A percentile compares a stretch with the other conserved stretches of the same genome.
phyloP scores from a whole-genome alignment of 2,329 filamentous ascomycete species.

The Verruconis gallopava region DNA sequence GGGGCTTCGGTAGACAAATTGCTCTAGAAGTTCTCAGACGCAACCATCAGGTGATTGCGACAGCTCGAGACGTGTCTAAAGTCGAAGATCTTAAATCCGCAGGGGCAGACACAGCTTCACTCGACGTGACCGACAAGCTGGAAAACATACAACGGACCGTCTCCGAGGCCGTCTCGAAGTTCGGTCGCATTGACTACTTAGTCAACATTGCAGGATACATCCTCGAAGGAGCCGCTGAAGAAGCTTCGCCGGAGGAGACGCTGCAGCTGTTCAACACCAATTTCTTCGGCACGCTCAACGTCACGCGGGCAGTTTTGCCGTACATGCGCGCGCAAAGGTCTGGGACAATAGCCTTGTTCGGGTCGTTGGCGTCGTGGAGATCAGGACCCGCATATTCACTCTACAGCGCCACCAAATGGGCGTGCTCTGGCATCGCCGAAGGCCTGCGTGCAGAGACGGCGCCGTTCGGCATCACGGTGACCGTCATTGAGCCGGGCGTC shows the following conservation, averaged over 20 bases:
- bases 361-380: conserved; percentile 31
- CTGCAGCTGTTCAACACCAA: conserved; percentile 38
- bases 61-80: conserved; percentile 28
- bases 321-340: conserved; percentile 29
- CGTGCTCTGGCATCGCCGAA: conserved; percentile 31
- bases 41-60: conserved; percentile 37
- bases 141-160: conserved; percentile 23
- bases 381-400: conserved; percentile 28
- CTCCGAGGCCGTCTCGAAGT: conserved; percentile 25
- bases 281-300: conserved; percentile 39
- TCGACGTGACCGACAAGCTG: conserved; percentile 30
- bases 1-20: conserved; percentile 34
- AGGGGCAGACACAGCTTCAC: conserved; percentile 23
- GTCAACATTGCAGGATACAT: conserved; percentile 37
- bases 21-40: conserved; percentile 29
- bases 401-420: conserved; percentile 36
- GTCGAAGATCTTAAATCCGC: conserved; percentile 22
- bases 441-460: conserved; percentile 30
- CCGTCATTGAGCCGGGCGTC: conserved; percentile 37
- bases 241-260: conserved; percentile 28
- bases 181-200: conserved; percentile 32
- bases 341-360: conserved; percentile 36
- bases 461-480: conserved; percentile 31
- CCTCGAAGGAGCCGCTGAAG: conserved; percentile 32
- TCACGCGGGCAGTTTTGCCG: conserved; percentile 36